Evolutionary conservation across 148 eudicot species (phyloP).

Genomic region (Suaeda aralocaspica): DNA sequence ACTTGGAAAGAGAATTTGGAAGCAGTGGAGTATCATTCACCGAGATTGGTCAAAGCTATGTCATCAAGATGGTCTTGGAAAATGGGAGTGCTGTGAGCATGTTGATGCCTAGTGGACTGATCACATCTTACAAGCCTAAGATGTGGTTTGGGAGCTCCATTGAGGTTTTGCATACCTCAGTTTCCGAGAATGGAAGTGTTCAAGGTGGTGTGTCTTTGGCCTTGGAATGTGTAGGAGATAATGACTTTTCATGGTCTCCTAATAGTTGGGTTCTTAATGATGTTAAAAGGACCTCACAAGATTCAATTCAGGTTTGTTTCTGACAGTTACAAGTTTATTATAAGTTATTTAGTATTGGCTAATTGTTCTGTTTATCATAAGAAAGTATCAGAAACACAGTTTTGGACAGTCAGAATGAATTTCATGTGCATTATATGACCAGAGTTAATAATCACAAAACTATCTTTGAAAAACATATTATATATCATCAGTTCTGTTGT

Average conservation of each 20-base stretch:
- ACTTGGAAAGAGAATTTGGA: constrained; percentile 56
- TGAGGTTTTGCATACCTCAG: constrained; percentile 72
- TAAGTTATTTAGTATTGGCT: too few species aligned
- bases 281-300: constrained; percentile 51
- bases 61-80: constrained; percentile 55
- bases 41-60: constrained; percentile 46
- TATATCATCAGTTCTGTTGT: too few species aligned
- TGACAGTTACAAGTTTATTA: too few species aligned
- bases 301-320: constrained; percentile 53
- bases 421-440: too few species aligned
- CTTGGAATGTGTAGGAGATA: constrained; percentile 32
- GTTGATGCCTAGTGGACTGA: constrained; percentile 73
- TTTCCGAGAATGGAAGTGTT: constrained; percentile 26
- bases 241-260: constrained; percentile 61
- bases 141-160: constrained; percentile 84
- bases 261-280: constrained; percentile 47
- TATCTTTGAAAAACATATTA: too few species aligned
- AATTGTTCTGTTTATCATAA: too few species aligned
- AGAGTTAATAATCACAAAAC: too few species aligned
- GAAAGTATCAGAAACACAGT: too few species aligned
- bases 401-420: too few species aligned
- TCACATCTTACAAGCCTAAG: constrained; percentile 75
- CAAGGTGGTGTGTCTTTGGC: constrained; percentile 73
- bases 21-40: constrained; percentile 59
- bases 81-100: constrained; percentile 66